Conservation (phyloP, 768 basidiomycete species). For the Cystofilobasidium bisporidii region DNA sequence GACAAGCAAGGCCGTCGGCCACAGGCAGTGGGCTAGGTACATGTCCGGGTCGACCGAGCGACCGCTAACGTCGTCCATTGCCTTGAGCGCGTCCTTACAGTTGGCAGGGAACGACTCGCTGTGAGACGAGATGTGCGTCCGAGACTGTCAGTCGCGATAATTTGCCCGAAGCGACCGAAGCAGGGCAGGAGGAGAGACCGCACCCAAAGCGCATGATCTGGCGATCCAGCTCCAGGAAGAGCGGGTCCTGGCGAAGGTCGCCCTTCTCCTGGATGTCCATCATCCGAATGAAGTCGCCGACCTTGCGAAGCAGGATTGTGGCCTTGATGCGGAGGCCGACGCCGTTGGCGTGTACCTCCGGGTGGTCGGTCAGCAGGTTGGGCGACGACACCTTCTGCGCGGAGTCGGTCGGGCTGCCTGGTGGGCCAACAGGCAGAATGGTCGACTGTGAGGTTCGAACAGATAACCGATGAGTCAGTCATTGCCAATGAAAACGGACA, state of each 20-base stretch:
- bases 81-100: neutral
- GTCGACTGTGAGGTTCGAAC: no score
- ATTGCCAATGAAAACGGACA: no score
- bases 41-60: conserved; percentile 1
- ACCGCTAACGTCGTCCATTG: neutral
- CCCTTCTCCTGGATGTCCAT: neutral
- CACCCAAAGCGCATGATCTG: conserved; percentile 11
- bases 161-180: neutral
- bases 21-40: neutral
- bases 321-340: no score
- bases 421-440: neutral
- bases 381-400: neutral
- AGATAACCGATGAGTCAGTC: no score
- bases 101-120: conserved; percentile 9
- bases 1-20: neutral
- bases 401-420: neutral
- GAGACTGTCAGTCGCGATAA: neutral
- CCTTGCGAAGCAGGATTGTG: neutral
- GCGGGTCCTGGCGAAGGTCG: conserved; percentile 7
- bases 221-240: conserved; percentile 7
- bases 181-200: neutral
- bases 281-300: neutral
- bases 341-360: neutral
- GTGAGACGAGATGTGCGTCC: neutral
- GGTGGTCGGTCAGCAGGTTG: conserved; percentile 5